phyloP scores from a whole-genome alignment of 169 alveolate genomes.

The Theileria annulata region DNA sequence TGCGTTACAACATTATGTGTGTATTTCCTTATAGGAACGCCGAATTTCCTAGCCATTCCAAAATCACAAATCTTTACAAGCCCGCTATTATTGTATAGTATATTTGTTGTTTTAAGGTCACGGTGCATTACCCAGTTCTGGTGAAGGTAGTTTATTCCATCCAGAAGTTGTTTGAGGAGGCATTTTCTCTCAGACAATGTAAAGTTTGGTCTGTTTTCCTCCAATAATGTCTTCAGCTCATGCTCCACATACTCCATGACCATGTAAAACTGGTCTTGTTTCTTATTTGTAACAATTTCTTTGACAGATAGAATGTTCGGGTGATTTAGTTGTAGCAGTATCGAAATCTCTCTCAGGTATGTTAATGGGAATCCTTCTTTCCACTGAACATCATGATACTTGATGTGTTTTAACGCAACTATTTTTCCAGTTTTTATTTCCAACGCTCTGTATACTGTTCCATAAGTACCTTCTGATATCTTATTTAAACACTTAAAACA shows the following conservation, averaged over 20 bases:
- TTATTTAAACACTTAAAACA: constrained; percentile 86
- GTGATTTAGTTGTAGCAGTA: constrained; percentile 89
- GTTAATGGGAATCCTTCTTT: constrained; percentile 94
- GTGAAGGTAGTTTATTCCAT: constrained; percentile 83
- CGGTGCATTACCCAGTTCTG: constrained; percentile 88
- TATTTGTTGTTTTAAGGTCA: constrained; percentile 87
- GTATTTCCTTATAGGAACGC: constrained; percentile 84
- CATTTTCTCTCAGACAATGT: constrained; percentile 90
- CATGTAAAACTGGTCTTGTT: constrained; percentile 78
- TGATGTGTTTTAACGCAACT: constrained; percentile 92
- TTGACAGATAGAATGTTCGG: constrained; percentile 89
- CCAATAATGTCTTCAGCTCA: constrained; percentile 91
- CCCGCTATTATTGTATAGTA: constrained; percentile 85
- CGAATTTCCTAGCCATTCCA: constrained; percentile 90
- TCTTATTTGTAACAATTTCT: constrained; percentile 87
- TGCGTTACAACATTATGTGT: constrained; percentile 95
- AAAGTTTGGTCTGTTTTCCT: constrained; percentile 84
- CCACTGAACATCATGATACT: constrained; percentile 82
- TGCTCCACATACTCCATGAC: constrained; percentile 97
- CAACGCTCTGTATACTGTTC: constrained; percentile 92
- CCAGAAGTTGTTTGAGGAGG: constrained; percentile 80
- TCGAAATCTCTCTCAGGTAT: constrained; percentile 92
- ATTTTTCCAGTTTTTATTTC: constrained; percentile 86
- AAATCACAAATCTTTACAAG: constrained; percentile 84
- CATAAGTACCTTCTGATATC: constrained; percentile 95